Base-by-base conservation (phyloP, 179 eudicot genomes). In the Camellia oleifera region DNA sequence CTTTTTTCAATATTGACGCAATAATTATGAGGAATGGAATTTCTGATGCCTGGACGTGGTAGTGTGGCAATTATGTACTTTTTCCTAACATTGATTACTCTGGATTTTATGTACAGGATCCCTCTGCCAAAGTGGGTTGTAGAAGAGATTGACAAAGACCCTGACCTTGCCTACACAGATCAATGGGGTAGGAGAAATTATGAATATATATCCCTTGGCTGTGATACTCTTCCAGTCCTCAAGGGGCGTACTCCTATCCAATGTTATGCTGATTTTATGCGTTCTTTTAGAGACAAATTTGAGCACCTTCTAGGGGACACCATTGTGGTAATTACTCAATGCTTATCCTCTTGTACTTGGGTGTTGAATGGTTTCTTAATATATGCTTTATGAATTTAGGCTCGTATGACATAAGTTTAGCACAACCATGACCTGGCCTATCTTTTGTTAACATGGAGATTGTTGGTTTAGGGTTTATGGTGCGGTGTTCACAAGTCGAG, bases 181-280 rank as follows among this genome's bases (percentile, higher is more conserved):
- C 97, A 92, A 79, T 95, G 98, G 98, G 99, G 99, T 8, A 86
- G 95, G 85, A 92, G 99, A 80, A 95, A 95, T 70, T 82, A 83
- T 71, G 99, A 95, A 77, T 95, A 95, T 44, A 12, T 95, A 0
- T 95, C 99, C 2, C 98, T 95, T 69, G 97, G 97, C 20, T 84
- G 89, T 56, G 99, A 95, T 84, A 84, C 84, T 0, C 83, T 95
- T n/a, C 99, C 99, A 7, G 92, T 88, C 46, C 84, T 93, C 75
- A 95, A 95, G 79, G 98, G 99, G 15, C 88, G 99, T 46, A 88
- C 94, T 20, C 99, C 98, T 4, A 87, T 93, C 57, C 98, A 95
- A 80, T 93, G 97, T 75, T 95, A 93, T 81, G 70, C 95, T 7
- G 98, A 95, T 68, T 95, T 91, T 76, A 93, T 95, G 99, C 90